Percentiles rank a stretch among this genome's conserved stretches.
Evolutionary conservation across 2,329 filamentous ascomycete genomes (phyloP).

Genomic region (Teratosphaeria zuluensis): DNA sequence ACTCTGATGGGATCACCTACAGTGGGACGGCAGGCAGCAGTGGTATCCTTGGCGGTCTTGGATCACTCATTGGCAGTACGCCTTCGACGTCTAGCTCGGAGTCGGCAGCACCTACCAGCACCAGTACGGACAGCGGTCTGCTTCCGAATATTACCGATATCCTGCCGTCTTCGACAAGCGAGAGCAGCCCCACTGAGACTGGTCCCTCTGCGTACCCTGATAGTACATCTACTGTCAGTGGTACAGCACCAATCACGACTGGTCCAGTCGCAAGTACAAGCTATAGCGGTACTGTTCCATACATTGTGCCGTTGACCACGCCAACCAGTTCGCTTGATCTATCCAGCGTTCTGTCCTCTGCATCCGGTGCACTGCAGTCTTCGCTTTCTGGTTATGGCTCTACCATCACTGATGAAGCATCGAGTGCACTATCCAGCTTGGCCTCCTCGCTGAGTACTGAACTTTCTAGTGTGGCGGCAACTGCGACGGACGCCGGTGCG

Average conservation of each 20-base stretch:
- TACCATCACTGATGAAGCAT: conserved; percentile 10
- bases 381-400: too few relatives aligned
- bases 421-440: conserved; percentile 18
- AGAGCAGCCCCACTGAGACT: background rate
- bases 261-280: background rate
- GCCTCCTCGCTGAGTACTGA: conserved; percentile 20
- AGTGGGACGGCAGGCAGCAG: background rate
- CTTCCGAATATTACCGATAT: background rate
- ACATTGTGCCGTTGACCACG: background rate
- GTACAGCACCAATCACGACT: background rate
- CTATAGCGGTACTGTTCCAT: background rate
- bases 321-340: background rate
- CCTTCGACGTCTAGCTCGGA: too few relatives aligned
- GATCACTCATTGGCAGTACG: too few relatives aligned
- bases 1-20: background rate
- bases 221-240: background rate
- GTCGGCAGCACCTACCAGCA: too few relatives aligned
- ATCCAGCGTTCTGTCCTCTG: too few relatives aligned
- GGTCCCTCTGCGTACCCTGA: background rate
- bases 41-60: too few relatives aligned
- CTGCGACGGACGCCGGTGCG: conserved; percentile 17
- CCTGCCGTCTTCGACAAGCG: background rate
- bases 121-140: too few relatives aligned
- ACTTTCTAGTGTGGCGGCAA: conserved; percentile 20
- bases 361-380: too few relatives aligned